Evolutionary conservation across 2,329 filamentous ascomycete genomes (phyloP).

Genomic region (Penicillium sp.): DNA sequence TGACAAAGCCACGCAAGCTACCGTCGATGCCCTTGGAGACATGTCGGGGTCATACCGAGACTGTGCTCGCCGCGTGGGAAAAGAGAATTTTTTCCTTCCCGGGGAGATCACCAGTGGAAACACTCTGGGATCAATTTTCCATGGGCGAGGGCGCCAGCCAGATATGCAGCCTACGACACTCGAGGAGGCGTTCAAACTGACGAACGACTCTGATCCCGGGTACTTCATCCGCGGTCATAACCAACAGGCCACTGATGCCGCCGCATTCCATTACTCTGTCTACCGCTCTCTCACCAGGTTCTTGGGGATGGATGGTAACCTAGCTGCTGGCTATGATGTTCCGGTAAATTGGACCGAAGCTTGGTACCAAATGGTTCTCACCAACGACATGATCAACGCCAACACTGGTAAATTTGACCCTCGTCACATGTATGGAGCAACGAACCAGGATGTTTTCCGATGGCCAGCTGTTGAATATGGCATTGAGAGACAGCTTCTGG

Average conservation of each 20-base stretch:
- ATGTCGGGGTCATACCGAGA: constrained; percentile 56
- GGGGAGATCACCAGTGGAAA: constrained; percentile 63
- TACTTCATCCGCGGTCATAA: constrained; percentile 53
- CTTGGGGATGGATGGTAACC: constrained; percentile 57
- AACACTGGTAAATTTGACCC: constrained; percentile 61
- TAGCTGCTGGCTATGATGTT: constrained; percentile 53
- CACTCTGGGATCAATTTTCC: constrained; percentile 56
- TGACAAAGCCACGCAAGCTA: constrained; percentile 63
- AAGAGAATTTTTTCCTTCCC: constrained; percentile 61
- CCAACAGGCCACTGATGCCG: constrained; percentile 55
- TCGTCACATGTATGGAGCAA: constrained; percentile 61
- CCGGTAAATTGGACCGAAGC: constrained; percentile 53
- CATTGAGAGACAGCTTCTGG: constrained; percentile 55
- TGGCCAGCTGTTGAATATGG: constrained; percentile 60
- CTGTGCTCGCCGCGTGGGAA: constrained; percentile 56
- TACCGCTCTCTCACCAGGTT: constrained; percentile 61
- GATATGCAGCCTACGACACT: constrained; percentile 49
- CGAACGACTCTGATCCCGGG: constrained; percentile 41
- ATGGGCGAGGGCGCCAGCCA: constrained; percentile 60
- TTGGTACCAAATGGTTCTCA: constrained; percentile 56
- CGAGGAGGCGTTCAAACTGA: constrained; percentile 49
- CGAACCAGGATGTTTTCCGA: constrained; percentile 64
- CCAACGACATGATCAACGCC: constrained; percentile 59
- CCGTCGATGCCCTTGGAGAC: constrained; percentile 58
- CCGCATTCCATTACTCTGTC: constrained; percentile 62